Conservation (phyloP, 306 rosid genomes). For the Fragaria iinumae region DNA sequence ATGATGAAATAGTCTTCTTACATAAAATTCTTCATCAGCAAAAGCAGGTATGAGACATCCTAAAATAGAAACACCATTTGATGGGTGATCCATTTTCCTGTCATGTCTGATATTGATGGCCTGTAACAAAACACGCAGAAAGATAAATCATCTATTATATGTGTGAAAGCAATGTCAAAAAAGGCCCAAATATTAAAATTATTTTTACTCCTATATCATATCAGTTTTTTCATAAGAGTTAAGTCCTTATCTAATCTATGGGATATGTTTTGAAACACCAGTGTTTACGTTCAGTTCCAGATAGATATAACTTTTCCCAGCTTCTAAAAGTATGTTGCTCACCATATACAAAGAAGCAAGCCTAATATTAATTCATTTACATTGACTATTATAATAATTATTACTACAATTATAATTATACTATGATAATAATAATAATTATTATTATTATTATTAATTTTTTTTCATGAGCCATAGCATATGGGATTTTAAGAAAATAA, state of each 20-base stretch:
- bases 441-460: too few relatives aligned
- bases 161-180: background rate
- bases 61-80: conserved; percentile 82
- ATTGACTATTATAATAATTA: too few relatives aligned
- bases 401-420: too few relatives aligned
- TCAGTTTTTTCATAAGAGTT: background rate
- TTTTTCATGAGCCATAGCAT: background rate
- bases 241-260: background rate
- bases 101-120: conserved; percentile 49
- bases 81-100: conserved; percentile 69
- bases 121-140: conserved; percentile 43
- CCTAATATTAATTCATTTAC: background rate
- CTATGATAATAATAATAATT: too few relatives aligned
- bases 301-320: background rate
- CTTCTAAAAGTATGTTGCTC: background rate
- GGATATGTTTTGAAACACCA: background rate
- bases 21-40: conserved; percentile 67
- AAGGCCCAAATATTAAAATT: background rate
- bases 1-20: conserved; percentile 48
- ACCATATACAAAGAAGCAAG: background rate
- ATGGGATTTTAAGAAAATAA: background rate
- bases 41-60: conserved; percentile 82
- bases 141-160: conserved; percentile 17
- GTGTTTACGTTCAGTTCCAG: conserved; percentile 1
- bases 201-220: background rate